phyloP scores from a whole-genome alignment of 2,329 filamentous ascomycete species.

The Calonectria pteridis region DNA sequence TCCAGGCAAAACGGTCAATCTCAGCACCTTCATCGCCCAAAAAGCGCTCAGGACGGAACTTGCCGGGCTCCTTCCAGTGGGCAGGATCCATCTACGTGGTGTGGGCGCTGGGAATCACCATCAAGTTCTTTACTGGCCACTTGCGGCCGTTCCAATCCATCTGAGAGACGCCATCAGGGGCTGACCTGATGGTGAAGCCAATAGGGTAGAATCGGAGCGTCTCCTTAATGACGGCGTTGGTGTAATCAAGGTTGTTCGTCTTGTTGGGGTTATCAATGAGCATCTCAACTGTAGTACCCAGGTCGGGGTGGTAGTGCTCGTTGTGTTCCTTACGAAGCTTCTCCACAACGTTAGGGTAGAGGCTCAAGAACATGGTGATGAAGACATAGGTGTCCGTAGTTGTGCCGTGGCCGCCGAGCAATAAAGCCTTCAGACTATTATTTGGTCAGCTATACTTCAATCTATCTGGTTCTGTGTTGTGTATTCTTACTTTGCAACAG shows the following conservation, averaged over 20 bases:
- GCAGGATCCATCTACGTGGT: neutral
- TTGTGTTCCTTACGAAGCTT: slow-evolving; percentile 5
- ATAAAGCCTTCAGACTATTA: neutral
- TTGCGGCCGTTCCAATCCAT: slow-evolving; percentile 5
- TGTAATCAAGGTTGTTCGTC: neutral
- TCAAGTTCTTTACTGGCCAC: neutral
- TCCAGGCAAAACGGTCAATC: neutral
- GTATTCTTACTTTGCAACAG: neutral
- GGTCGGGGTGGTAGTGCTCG: neutral
- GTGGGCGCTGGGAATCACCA: slow-evolving; percentile 4
- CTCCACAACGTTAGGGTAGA: neutral
- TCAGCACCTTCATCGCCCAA: neutral
- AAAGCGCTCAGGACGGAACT: slow-evolving; percentile 1
- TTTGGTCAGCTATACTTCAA: neutral
- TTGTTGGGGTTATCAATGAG: neutral
- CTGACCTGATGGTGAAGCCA: neutral
- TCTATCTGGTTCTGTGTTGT: neutral
- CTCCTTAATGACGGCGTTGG: slow-evolving; percentile 4
- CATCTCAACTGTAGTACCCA: slow-evolving; percentile 1
- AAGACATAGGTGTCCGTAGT: neutral
- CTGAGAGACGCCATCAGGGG: neutral
- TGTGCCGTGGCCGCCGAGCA: neutral
- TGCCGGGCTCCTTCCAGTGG: neutral
- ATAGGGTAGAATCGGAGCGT: slow-evolving; percentile 2
- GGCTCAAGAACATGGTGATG: neutral